phyloP scores from a whole-genome alignment of 768 basidiomycete species.

The Inosperma sp. region DNA sequence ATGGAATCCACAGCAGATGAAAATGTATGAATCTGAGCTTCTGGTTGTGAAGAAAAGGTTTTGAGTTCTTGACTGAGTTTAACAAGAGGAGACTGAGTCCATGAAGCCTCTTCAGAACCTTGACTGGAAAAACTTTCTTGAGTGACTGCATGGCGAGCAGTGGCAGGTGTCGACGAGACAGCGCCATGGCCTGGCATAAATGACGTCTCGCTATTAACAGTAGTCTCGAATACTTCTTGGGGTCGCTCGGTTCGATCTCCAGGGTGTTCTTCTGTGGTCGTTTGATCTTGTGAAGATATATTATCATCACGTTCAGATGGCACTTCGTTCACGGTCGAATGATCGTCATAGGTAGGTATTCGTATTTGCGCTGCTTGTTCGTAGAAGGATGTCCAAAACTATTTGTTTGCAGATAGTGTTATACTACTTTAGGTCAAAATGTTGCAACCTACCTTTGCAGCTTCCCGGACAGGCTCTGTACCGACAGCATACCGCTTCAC shows the following conservation, averaged over 20 bases:
- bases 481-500: constrained; percentile 87
- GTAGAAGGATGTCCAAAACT: constrained; percentile 98
- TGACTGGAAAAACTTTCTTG: constrained; percentile 37
- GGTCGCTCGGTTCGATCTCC: constrained; percentile 17
- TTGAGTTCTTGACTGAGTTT: constrained; percentile 61
- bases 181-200: constrained; percentile 72
- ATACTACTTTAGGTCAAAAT: background rate
- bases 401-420: background rate
- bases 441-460: constrained; percentile 77
- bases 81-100: constrained; percentile 75
- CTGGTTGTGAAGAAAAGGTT: constrained; percentile 46
- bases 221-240: constrained; percentile 30
- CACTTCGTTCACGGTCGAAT: constrained; percentile 52
- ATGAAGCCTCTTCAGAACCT: constrained; percentile 52
- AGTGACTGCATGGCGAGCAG: constrained; percentile 33
- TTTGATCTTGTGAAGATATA: constrained; percentile 23
- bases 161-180: constrained; percentile 76
- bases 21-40: constrained; percentile 16
- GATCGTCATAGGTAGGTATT: constrained; percentile 69
- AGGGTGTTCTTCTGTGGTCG: constrained; percentile 11
- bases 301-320: constrained; percentile 38
- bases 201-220: constrained; percentile 58
- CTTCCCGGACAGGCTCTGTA: constrained; percentile 84
- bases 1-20: constrained; percentile 11
- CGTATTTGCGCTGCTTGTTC: constrained; percentile 88